A percentile compares a stretch with the other conserved stretches of the same genome.
phyloP scores from a whole-genome alignment of 2,329 filamentous ascomycete species.

The Aspergillus fischeri region DNA sequence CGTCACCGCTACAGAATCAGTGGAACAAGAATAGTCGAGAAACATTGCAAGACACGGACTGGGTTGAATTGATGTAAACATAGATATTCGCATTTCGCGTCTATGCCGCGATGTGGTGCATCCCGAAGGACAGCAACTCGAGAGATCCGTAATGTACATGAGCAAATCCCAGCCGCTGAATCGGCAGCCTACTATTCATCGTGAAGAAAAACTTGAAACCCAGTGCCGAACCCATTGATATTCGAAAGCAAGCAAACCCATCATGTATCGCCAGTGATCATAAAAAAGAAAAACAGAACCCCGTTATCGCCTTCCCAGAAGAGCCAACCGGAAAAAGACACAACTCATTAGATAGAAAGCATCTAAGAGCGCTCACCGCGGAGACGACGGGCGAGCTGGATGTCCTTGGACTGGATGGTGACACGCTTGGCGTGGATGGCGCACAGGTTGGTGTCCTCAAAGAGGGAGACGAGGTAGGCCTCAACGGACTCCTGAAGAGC shows the following conservation, averaged over 20 bases:
- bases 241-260: slow-evolving; percentile 37
- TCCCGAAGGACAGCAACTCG: slow-evolving; percentile 26
- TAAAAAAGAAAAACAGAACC: slow-evolving; percentile 35
- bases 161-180: slow-evolving; percentile 21
- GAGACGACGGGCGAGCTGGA: slow-evolving; percentile 92
- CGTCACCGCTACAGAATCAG: background rate
- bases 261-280: slow-evolving; percentile 43
- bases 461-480: slow-evolving; percentile 96
- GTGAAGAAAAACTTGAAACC: slow-evolving; percentile 33
- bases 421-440: slow-evolving; percentile 99
- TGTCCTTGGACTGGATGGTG: slow-evolving; percentile 91
- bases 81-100: slow-evolving; percentile 30
- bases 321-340: slow-evolving; percentile 30
- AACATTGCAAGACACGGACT: slow-evolving; percentile 2
- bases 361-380: slow-evolving; percentile 84
- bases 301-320: slow-evolving; percentile 40
- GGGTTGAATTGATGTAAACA: slow-evolving; percentile 18
- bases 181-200: slow-evolving; percentile 29
- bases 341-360: slow-evolving; percentile 21
- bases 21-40: background rate
- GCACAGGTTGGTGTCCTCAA: slow-evolving; percentile 97
- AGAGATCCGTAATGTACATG: slow-evolving; percentile 34
- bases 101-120: slow-evolving; percentile 32
- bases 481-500: slow-evolving; percentile 98
- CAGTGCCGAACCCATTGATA: slow-evolving; percentile 38